Evolutionary conservation across 1,284 basidiomycete species (phyloP).

Genomic region (Coniferiporia weirii): DNA sequence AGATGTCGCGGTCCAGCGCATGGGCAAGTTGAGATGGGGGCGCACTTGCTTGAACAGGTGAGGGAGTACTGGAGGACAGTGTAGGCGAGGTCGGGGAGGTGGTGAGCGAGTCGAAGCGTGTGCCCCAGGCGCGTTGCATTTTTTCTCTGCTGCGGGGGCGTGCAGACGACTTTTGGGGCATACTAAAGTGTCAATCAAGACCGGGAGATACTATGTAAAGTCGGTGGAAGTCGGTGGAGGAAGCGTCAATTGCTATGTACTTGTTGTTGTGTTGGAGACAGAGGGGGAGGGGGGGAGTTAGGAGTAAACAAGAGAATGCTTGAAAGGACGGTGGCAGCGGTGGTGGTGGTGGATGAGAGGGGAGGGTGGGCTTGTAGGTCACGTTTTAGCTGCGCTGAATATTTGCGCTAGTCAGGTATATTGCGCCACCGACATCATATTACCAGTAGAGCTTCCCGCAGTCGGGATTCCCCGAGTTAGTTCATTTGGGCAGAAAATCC

Average conservation of each 20-base stretch:
- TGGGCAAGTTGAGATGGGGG: neutral
- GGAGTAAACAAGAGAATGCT: constrained; percentile 9
- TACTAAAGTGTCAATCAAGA: neutral
- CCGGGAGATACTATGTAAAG: neutral
- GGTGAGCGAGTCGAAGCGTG: constrained; percentile 55
- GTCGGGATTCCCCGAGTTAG: too few relatives aligned
- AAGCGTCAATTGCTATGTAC: neutral
- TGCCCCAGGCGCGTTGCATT: constrained; percentile 52
- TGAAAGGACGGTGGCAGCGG: neutral
- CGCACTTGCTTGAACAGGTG: constrained; percentile 7
- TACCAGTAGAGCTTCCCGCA: too few relatives aligned
- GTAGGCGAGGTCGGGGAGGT: constrained; percentile 27
- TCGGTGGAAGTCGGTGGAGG: neutral
- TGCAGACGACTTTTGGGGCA: constrained; percentile 2
- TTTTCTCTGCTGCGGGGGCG: constrained; percentile 9
- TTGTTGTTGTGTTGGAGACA: constrained; percentile 2
- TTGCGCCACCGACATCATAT: too few relatives aligned
- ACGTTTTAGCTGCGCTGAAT: neutral
- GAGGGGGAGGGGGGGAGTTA: neutral
- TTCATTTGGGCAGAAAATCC: too few relatives aligned
- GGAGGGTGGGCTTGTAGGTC: neutral
- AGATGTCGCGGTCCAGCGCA: constrained; percentile 1
- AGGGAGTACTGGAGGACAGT: constrained; percentile 21
- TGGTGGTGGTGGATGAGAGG: neutral
- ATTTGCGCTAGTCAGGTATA: neutral